Conservation (phyloP, 805 yeast species). For the Ogataea corticis region DNA sequence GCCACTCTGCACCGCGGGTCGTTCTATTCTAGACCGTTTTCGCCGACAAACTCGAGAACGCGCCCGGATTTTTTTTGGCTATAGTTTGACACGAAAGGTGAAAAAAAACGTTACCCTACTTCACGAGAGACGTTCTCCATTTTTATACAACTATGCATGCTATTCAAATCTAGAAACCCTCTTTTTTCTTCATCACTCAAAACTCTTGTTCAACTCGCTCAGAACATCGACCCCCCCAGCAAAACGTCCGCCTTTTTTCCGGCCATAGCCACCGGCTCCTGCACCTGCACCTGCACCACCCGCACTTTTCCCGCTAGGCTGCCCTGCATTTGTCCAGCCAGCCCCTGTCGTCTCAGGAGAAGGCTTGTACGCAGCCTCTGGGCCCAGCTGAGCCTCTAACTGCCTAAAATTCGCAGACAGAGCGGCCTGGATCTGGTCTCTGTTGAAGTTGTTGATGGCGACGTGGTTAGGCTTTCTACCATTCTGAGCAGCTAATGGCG, state of each 20-base stretch:
- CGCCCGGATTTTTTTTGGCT: too few species aligned
- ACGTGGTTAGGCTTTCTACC: conserved; percentile 6
- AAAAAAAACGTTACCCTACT: too few species aligned
- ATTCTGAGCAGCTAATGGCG: neutral
- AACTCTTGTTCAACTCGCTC: conserved; percentile 22
- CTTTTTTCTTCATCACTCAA: conserved; percentile 7
- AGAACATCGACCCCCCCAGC: conserved; percentile 22
- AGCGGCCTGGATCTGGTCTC: conserved; percentile 16
- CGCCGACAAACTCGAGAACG: too few species aligned
- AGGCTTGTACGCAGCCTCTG: conserved; percentile 8
- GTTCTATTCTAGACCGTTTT: too few species aligned
- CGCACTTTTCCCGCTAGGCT: neutral
- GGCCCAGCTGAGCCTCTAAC: conserved; percentile 16
- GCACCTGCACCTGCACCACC: neutral
- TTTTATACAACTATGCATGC: neutral
- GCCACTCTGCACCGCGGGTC: too few species aligned
- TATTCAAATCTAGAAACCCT: neutral
- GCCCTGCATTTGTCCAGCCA: conserved; percentile 13
- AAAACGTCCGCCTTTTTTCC: conserved; percentile 7
- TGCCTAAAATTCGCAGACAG: conserved; percentile 19
- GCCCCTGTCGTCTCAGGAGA: conserved; percentile 8
- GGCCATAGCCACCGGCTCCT: conserved; percentile 6
- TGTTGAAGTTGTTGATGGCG: conserved; percentile 24
- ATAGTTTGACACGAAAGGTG: too few species aligned
- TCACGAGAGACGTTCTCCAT: too few species aligned